Conservation (phyloP, 345 rosid species). For the Sonneratia alba region DNA sequence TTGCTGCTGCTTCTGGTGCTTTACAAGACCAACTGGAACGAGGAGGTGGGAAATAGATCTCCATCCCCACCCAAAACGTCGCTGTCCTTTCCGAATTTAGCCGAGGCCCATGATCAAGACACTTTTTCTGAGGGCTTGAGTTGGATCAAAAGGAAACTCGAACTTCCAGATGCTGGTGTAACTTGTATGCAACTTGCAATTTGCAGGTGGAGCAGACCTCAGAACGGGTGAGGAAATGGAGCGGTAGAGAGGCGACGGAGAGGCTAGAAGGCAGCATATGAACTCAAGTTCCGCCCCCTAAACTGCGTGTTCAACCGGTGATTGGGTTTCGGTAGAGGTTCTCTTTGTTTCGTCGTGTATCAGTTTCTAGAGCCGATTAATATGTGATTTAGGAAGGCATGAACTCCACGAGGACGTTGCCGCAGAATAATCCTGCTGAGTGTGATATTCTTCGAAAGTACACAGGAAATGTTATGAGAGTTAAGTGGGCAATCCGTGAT, state of each 20-base stretch:
- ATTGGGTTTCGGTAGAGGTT: not conserved
- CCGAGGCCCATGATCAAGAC: not conserved
- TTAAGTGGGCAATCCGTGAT: too few relatives aligned
- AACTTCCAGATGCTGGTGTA: not conserved
- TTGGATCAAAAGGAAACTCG: not conserved
- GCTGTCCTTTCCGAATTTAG: not conserved
- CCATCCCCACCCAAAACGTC: too few relatives aligned
- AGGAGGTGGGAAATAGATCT: slow-evolving; percentile 39
- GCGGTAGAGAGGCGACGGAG: slow-evolving; percentile 28
- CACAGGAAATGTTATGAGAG: too few relatives aligned
- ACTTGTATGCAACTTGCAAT: not conserved
- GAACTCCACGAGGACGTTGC: not conserved
- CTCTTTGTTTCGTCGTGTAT: not conserved
- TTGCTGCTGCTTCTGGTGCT: slow-evolving; percentile 40
- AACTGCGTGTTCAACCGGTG: not conserved
- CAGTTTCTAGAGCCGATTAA: not conserved
- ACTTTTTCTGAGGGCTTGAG: not conserved
- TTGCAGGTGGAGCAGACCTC: slow-evolving; percentile 57
- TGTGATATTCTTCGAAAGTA: not conserved
- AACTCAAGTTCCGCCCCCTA: not conserved
- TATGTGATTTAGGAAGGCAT: not conserved
- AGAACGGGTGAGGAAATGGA: slow-evolving; percentile 61
- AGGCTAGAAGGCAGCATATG: slow-evolving; percentile 7
- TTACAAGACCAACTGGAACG: slow-evolving; percentile 66
- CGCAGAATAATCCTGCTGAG: not conserved